Conservation (phyloP, 495 filamentous ascomycete genomes). For the Penicillium lagena region DNA sequence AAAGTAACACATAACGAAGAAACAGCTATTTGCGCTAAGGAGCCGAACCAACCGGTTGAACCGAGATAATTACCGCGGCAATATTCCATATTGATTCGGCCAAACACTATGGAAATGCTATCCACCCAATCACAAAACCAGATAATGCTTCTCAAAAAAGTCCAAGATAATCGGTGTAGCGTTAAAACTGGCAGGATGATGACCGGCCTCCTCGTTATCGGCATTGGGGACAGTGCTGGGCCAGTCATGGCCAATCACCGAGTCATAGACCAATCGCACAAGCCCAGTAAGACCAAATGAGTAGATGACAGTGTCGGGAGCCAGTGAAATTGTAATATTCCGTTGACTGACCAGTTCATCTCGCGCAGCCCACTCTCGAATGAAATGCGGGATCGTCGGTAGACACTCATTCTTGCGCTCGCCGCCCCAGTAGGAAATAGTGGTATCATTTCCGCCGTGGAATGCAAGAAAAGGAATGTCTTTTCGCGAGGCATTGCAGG, state of each 20-base stretch:
- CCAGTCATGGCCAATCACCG: constrained; percentile 39
- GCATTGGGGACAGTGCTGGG: constrained; percentile 19
- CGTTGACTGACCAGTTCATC: constrained; percentile 26
- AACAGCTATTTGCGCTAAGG: no score
- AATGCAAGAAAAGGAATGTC: constrained; percentile 38
- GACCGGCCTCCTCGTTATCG: constrained; percentile 8
- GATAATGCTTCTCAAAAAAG: constrained; percentile 11
- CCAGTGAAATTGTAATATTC: no score
- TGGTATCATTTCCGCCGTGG: constrained; percentile 39
- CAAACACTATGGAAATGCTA: no score
- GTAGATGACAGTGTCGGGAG: no score
- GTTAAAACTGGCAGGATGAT: constrained; percentile 18
- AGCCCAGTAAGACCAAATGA: no score
- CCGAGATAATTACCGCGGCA: no score
- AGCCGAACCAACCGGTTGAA: no score
- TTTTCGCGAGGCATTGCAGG: constrained; percentile 11
- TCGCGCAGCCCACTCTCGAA: constrained; percentile 29
- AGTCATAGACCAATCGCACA: constrained; percentile 29
- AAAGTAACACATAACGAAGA: no score
- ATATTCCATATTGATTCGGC: no score
- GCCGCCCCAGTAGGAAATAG: no score
- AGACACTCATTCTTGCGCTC: no score
- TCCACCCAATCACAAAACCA: no score
- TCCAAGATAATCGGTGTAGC: constrained; percentile 20
- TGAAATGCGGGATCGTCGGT: constrained; percentile 25